These are phyloP conservation scores for Solanum lignicaule DNA, from an alignment of 257 asterid genomes.

Conservation along the genomic window DNA sequence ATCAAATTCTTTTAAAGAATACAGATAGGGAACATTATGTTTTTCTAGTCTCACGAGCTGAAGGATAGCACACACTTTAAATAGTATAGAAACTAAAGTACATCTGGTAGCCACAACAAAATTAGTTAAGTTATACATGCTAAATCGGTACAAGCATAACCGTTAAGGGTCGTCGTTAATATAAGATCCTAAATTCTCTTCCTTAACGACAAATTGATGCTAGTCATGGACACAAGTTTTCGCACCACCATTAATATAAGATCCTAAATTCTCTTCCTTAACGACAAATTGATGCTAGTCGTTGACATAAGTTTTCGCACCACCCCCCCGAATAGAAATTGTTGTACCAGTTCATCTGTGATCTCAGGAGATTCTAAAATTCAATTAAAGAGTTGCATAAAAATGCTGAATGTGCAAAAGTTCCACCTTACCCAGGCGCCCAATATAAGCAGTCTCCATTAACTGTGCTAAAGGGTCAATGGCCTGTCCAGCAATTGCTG, in stretches of 20 bases:
- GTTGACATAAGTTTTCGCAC: not conserved
- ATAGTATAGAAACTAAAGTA: not conserved
- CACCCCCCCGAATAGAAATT: not conserved
- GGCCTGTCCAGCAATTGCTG: conserved; percentile 89
- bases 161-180: not conserved
- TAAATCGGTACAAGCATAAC: not conserved
- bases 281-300: not conserved
- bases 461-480: conserved; percentile 71
- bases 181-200: not conserved
- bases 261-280: not conserved
- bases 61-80: not conserved
- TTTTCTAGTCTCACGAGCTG: not conserved
- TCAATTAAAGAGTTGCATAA: not conserved
- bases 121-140: not conserved
- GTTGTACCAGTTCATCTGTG: not conserved
- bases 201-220: not conserved
- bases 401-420: not conserved
- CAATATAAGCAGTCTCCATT: conserved; percentile 89
- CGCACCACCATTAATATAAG: not conserved
- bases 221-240: not conserved
- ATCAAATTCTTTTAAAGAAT: not conserved
- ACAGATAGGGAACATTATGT: not conserved
- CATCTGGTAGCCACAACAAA: not conserved
- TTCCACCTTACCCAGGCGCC: conserved; percentile 60
- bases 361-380: not conserved